Conservation (phyloP, 371 early-diverging fungal species). For the Amoeboaphelidium protococcarum region DNA sequence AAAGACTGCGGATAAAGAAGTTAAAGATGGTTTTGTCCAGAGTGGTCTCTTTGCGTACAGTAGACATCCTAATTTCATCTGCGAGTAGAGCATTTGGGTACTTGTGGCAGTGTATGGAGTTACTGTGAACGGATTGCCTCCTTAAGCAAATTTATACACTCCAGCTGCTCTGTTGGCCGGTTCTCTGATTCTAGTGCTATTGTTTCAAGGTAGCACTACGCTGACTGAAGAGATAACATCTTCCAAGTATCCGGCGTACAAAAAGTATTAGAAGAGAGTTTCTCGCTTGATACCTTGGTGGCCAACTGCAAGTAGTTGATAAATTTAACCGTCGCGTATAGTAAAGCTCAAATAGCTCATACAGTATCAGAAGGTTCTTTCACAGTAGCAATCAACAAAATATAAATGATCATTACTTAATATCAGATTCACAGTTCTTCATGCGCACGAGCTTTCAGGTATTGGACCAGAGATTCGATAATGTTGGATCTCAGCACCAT, state of each 20-base stretch:
- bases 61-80: conserved; percentile 57
- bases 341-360: no score
- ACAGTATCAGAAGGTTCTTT: no score
- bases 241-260: conserved; percentile 43
- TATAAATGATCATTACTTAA: no score
- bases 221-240: conserved; percentile 44
- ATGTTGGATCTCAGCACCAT: no score
- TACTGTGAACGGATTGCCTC: conserved; percentile 28
- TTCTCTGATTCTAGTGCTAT: conserved; percentile 19
- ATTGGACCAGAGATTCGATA: no score
- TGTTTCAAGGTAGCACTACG: conserved; percentile 42
- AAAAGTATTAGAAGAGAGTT: conserved; percentile 27
- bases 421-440: no score
- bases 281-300: conserved; percentile 33
- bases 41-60: conserved; percentile 37
- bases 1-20: neutral
- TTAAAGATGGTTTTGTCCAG: conserved; percentile 35
- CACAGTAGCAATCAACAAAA: no score
- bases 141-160: conserved; percentile 11
- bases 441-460: no score
- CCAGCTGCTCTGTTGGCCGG: conserved; percentile 31
- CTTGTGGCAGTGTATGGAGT: no score
- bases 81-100: conserved; percentile 41
- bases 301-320: no score
- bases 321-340: no score